Evolutionary conservation across 768 basidiomycete species (phyloP).

Genomic region (Pholiota molesta): DNA sequence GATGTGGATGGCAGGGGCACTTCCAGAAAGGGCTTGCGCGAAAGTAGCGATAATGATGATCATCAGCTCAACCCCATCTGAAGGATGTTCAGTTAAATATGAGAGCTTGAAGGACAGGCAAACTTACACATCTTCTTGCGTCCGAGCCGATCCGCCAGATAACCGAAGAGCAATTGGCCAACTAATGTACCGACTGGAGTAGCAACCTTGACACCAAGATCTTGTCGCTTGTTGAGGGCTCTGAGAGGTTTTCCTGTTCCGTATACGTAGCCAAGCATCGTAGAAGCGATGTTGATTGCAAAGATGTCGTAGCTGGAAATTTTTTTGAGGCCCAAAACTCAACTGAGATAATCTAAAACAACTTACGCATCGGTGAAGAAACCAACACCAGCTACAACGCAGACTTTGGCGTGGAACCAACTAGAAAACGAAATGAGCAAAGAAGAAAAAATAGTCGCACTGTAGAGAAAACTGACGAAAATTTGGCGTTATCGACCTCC

Average conservation of each 20-base stretch:
- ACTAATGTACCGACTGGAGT: conserved; percentile 76
- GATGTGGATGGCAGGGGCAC: conserved; percentile 66
- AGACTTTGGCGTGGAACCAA: conserved; percentile 86
- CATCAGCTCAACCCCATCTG: conserved; percentile 75
- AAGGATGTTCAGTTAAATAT: neutral
- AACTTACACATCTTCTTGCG: conserved; percentile 79
- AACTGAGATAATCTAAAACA: conserved; percentile 29
- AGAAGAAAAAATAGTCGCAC: neutral
- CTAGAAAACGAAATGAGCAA: conserved; percentile 35
- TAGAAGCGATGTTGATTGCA: conserved; percentile 83
- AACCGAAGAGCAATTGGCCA: conserved; percentile 80
- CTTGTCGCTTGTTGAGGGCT: conserved; percentile 57
- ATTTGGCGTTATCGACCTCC: conserved; percentile 86
- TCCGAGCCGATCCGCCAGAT: conserved; percentile 76
- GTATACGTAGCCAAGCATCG: conserved; percentile 86
- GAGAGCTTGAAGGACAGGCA: neutral
- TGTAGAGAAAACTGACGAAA: conserved; percentile 57
- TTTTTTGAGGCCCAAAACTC: neutral
- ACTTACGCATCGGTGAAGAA: conserved; percentile 88
- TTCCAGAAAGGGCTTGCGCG: conserved; percentile 76
- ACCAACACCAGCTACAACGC: conserved; percentile 73
- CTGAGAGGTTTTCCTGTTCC: conserved; percentile 43
- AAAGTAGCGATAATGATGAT: conserved; percentile 84
- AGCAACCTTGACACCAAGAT: conserved; percentile 78
- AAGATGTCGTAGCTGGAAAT: conserved; percentile 75